A percentile compares a stretch with the other conserved stretches of the same genome.
These are phyloP conservation scores for Melanogaster broomeanus DNA, from an alignment of 768 basidiomycete species.

Conservation along the genomic window DNA sequence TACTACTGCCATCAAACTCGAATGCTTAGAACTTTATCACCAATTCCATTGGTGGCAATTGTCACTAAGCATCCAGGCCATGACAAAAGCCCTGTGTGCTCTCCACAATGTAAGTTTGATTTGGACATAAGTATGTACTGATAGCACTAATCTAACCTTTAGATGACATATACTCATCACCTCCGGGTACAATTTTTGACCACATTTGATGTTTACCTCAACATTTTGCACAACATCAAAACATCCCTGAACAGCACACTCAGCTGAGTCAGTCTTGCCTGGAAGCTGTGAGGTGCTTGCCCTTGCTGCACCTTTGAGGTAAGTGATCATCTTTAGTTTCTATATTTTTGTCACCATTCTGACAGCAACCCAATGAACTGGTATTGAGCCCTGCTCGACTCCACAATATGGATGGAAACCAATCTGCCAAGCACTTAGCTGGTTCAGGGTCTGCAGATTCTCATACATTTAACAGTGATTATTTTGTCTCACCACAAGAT, in stretches of 20 bases:
- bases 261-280: no score
- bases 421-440: slow-evolving; percentile 33
- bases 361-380: slow-evolving; percentile 24
- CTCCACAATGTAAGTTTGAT: neutral
- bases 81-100: neutral
- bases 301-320: no score
- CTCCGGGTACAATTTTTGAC: neutral
- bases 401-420: slow-evolving; percentile 35
- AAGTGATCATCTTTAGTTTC: no score
- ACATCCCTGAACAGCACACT: neutral
- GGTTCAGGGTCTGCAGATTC: slow-evolving; percentile 18
- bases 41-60: neutral
- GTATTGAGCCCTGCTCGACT: slow-evolving; percentile 24
- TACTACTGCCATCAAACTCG: neutral
- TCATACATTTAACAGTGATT: slow-evolving; percentile 19
- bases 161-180: neutral
- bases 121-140: neutral
- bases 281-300: no score
- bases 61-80: neutral
- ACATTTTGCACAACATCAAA: neutral
- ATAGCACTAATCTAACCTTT: neutral
- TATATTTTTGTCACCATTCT: no score
- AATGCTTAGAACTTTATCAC: neutral
- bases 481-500: slow-evolving; percentile 22
- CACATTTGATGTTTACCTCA: neutral